phyloP scores from a whole-genome alignment of 495 filamentous ascomycete species.

The Evernia prunastri region DNA sequence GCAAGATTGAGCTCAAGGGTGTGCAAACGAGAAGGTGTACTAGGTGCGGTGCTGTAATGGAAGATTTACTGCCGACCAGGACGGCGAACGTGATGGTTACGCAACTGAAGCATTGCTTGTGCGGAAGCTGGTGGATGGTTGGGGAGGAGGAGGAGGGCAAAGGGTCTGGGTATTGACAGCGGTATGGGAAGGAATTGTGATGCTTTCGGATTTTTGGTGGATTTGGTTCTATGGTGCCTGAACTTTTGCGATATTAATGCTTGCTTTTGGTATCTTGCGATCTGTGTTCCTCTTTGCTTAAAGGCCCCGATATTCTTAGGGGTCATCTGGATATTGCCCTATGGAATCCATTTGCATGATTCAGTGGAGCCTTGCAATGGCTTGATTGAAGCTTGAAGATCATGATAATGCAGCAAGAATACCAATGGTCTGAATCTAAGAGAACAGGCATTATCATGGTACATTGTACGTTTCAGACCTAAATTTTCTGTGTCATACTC shows the following conservation, averaged over 20 bases:
- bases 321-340: neutral
- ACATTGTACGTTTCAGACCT: neutral
- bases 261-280: neutral
- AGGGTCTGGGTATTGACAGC: neutral
- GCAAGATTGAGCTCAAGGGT: conserved; percentile 30
- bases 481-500: neutral
- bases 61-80: conserved; percentile 41
- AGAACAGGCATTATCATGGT: neutral
- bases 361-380: neutral
- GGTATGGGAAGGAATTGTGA: neutral
- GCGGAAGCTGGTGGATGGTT: conserved; percentile 27
- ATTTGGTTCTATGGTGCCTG: neutral
- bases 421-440: neutral
- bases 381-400: neutral
- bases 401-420: neutral
- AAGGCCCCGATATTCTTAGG: neutral
- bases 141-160: conserved; percentile 11
- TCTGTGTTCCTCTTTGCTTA: neutral
- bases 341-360: neutral
- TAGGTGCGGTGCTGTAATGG: conserved; percentile 57
- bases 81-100: conserved; percentile 11
- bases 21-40: conserved; percentile 45
- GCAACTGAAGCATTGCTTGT: conserved; percentile 22
- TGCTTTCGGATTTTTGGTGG: neutral
- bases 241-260: neutral